Conservation (phyloP, 805 yeast species). For the Komagataella pastoris region DNA sequence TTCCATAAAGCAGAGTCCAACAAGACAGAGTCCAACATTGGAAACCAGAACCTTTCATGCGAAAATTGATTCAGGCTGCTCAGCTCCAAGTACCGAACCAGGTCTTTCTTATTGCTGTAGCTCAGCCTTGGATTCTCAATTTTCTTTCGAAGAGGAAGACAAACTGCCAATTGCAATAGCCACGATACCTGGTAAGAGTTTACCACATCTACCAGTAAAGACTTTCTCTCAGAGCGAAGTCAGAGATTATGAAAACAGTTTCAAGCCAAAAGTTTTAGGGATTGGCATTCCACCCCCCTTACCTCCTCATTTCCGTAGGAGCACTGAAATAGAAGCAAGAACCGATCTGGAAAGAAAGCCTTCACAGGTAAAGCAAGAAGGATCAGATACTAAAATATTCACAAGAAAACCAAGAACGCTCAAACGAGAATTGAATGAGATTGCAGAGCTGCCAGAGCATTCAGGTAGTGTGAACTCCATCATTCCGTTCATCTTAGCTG, state of each 20-base stretch:
- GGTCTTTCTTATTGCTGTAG: neutral
- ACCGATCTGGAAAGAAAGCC: neutral
- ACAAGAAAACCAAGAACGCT: constrained; percentile 11
- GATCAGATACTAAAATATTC: constrained; percentile 12
- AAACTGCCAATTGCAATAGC: neutral
- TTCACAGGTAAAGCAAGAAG: constrained; percentile 1
- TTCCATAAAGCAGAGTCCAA: neutral
- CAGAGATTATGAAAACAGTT: constrained; percentile 9
- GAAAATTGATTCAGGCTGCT: neutral
- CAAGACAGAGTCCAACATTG: neutral
- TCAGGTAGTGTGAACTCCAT: neutral
- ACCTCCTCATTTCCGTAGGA: neutral
- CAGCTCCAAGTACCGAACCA: neutral
- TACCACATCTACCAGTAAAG: constrained; percentile 13
- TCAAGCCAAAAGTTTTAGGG: constrained; percentile 1
- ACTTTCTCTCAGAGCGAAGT: constrained; percentile 9
- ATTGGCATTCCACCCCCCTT: constrained; percentile 5
- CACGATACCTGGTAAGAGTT: constrained; percentile 5
- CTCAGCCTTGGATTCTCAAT: neutral
- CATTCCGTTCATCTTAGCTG: constrained; percentile 14
- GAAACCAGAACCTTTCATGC: neutral
- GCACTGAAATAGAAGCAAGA: neutral
- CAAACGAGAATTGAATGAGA: neutral
- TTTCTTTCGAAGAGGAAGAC: neutral
- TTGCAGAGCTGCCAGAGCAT: neutral